Evolutionary conservation across 805 yeast genomes (phyloP).

Genomic region (Barnettozyma sucrosica): DNA sequence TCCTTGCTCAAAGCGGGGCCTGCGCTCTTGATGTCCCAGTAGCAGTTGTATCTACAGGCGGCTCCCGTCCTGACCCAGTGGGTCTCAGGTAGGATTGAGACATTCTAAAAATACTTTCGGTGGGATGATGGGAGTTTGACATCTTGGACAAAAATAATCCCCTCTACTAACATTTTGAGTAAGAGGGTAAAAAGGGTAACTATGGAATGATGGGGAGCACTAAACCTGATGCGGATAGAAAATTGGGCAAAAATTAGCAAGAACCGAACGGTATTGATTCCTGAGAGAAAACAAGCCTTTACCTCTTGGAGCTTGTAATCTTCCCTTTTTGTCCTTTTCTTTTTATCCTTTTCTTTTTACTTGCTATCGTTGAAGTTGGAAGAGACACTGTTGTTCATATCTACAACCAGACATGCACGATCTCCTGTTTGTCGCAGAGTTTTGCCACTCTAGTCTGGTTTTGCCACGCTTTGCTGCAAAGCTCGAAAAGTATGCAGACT

Average conservation of each 20-base stretch:
- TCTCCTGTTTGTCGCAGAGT: neutral
- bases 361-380: neutral
- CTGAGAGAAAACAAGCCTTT: neutral
- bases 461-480: neutral
- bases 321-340: neutral
- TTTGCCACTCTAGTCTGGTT: neutral
- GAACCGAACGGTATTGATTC: neutral
- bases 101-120: neutral
- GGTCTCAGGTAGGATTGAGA: neutral
- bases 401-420: neutral
- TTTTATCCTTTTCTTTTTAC: neutral
- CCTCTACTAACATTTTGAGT: neutral
- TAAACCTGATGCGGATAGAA: neutral
- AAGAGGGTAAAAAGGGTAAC: neutral
- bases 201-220: neutral
- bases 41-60: neutral
- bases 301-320: neutral
- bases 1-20: no score
- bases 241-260: neutral
- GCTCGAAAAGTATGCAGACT: conserved; percentile 5
- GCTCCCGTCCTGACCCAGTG: neutral
- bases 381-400: neutral
- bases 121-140: neutral
- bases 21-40: neutral
- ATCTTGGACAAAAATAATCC: neutral